Evolutionary conservation across 805 yeast genomes (phyloP).

Genomic region (Lipomyces sp.): DNA sequence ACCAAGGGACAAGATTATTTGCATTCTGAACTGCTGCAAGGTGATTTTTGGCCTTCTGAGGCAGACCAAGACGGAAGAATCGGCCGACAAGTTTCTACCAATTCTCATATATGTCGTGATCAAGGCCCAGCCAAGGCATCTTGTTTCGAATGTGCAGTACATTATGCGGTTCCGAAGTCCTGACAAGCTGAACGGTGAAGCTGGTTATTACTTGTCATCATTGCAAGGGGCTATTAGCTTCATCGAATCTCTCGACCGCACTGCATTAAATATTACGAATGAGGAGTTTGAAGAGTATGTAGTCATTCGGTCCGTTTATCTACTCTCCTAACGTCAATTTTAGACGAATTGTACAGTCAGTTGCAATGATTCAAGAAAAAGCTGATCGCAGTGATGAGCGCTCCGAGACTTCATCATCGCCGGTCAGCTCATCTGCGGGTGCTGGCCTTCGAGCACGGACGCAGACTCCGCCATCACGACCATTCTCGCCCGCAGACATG

Average conservation of each 20-base stretch:
- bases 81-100: conserved; percentile 96
- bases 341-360: conserved; percentile 47
- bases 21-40: conserved; percentile 88
- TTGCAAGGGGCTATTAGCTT: conserved; percentile 86
- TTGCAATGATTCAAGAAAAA: conserved; percentile 52
- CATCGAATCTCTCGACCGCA: conserved; percentile 62
- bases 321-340: neutral
- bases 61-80: conserved; percentile 68
- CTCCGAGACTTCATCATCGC: conserved; percentile 37
- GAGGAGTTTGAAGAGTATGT: conserved; percentile 58
- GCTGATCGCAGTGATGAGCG: conserved; percentile 38
- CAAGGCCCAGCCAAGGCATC: conserved; percentile 63
- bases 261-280: conserved; percentile 63
- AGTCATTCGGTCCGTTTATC: too few relatives aligned
- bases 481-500: conserved; percentile 29
- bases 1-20: conserved; percentile 92
- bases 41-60: conserved; percentile 86
- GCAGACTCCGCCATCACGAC: conserved; percentile 27
- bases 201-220: conserved; percentile 89
- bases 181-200: conserved; percentile 81
- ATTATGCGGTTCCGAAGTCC: conserved; percentile 82
- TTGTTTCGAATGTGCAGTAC: conserved; percentile 80
- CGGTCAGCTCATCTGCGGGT: conserved; percentile 39
- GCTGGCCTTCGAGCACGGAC: conserved; percentile 12
- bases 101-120: conserved; percentile 77